phyloP scores from a whole-genome alignment of 495 filamentous ascomycete species.

The Clavariopsis aquatica region DNA sequence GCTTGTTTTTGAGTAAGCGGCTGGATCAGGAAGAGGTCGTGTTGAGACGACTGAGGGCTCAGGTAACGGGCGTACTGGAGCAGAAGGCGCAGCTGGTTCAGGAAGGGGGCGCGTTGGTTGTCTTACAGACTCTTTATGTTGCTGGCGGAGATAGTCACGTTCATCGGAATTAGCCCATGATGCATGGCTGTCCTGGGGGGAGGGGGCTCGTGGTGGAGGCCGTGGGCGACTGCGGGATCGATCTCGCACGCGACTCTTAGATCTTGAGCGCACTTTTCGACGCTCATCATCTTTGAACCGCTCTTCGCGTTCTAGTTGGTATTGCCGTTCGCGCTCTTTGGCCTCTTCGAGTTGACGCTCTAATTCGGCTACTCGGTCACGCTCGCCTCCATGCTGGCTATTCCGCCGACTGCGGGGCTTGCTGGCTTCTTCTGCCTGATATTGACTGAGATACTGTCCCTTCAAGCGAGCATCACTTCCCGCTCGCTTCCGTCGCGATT shows the following conservation, averaged over 20 bases:
- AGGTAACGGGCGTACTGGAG: conserved; percentile 47
- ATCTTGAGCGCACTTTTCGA: conserved; percentile 31
- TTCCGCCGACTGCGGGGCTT: conserved; percentile 34
- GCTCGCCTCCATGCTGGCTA: conserved; percentile 44
- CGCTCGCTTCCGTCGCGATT: conserved; percentile 62
- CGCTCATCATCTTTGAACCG: conserved; percentile 45
- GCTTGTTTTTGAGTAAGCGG: conserved; percentile 45
- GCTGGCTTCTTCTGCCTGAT: conserved; percentile 59
- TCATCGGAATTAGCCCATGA: conserved; percentile 71
- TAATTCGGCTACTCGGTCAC: conserved; percentile 73
- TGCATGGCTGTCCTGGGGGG: conserved; percentile 57
- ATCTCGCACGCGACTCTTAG: conserved; percentile 29
- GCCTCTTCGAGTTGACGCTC: conserved; percentile 84
- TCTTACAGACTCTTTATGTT: conserved; percentile 62
- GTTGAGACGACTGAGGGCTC: conserved; percentile 44
- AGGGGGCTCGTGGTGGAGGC: conserved; percentile 47
- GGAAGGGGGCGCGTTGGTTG: conserved; percentile 45
- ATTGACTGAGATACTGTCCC: conserved; percentile 84
- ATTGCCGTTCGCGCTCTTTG: conserved; percentile 80
- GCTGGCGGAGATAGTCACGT: conserved; percentile 67
- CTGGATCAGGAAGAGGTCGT: conserved; percentile 57
- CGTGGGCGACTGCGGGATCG: conserved; percentile 33
- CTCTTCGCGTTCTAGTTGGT: conserved; percentile 76
- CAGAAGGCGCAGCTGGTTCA: conserved; percentile 40
- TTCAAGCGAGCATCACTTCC: conserved; percentile 67